These are phyloP conservation scores for Phalaenopsis hybrid DNA, from an alignment of 116 monocot species.

Conservation along the genomic window DNA sequence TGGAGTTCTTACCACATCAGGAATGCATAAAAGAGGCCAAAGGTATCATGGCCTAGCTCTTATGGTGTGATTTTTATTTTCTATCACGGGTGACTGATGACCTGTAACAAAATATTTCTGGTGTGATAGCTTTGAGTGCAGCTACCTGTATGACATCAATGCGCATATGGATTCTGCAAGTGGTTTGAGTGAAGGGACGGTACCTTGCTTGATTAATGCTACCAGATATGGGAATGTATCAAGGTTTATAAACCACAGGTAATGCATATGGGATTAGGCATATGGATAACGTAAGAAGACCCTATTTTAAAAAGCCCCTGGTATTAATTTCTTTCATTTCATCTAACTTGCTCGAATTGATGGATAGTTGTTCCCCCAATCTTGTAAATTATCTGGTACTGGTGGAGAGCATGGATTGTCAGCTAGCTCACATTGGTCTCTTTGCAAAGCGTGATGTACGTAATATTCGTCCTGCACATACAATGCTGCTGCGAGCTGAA, in stretches of 20 bases:
- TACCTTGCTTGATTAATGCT: slow-evolving; percentile 69
- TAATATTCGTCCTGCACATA: slow-evolving; percentile 11
- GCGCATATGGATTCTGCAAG: slow-evolving; percentile 36
- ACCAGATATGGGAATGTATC: slow-evolving; percentile 79
- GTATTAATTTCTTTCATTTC: no score
- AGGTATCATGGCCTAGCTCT: slow-evolving; percentile 30
- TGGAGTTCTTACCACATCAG: slow-evolving; percentile 53
- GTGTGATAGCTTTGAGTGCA: slow-evolving; percentile 39
- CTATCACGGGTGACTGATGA: neutral
- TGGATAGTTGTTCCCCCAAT: slow-evolving; percentile 79
- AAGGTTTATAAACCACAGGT: slow-evolving; percentile 99
- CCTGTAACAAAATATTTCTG: neutral
- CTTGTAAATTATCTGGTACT: slow-evolving; percentile 69
- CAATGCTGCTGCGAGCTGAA: neutral
- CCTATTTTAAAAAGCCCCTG: no score
- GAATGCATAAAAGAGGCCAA: slow-evolving; percentile 27
- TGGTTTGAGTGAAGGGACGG: slow-evolving; percentile 32
- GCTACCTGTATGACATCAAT: slow-evolving; percentile 72
- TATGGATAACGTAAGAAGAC: no score
- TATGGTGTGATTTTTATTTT: neutral
- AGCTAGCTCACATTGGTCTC: slow-evolving; percentile 87
- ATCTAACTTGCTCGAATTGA: neutral
- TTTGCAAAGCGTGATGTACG: slow-evolving; percentile 78
- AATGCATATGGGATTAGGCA: neutral
- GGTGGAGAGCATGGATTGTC: slow-evolving; percentile 90